Base-by-base conservation (phyloP, 306 rosid genomes). In the Fragaria iinumae region DNA sequence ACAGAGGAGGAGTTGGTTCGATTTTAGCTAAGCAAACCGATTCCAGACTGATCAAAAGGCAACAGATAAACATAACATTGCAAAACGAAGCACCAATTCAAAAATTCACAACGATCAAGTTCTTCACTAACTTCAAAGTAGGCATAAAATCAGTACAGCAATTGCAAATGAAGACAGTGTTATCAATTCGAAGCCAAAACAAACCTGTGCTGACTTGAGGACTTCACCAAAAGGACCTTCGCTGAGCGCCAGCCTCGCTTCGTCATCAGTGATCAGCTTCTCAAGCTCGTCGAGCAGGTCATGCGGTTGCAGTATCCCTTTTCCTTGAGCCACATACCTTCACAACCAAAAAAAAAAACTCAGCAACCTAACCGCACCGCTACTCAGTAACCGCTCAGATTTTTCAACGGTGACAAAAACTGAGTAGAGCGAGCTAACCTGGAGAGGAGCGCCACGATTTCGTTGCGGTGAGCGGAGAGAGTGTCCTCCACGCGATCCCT, bases 281-380 rank as follows among this genome's bases (percentile, higher is more conserved):
- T 92, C 96, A 16, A 90, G 89, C 70, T 92, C 97, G 78, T 90
- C 97, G 70, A 89, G 80, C 91, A 95, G 81, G 32, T 77, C 77
- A 85, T 92, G 98, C 78, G 98, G 97, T 64, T 90, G 97, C 87
- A 92, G 80, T 72, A 95, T 90, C 78, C 93, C 92, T 88, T 92
- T 92, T 49, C 97, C 97, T 78, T 84, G 95, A 76, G 82, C 91
- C 83, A 92, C 92, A 79, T 90, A 95, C 87, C 98, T 94, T 73
- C 43, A 73, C 67, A 75, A 34, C 65, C 74, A 3, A 8, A 53
- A 32, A 64, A 0, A 36, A 9, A 41, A 11, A 10, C 71, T 69
- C 67, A 68, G 71, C 16, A 41, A 75, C 56, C 47, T 47, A 47
- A 48, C 76, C 53, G 48, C 72, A 65, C 17, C 36, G 52, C 32